Evolutionary conservation across 768 basidiomycete species (phyloP).

Genomic region (Auricularia sp.): DNA sequence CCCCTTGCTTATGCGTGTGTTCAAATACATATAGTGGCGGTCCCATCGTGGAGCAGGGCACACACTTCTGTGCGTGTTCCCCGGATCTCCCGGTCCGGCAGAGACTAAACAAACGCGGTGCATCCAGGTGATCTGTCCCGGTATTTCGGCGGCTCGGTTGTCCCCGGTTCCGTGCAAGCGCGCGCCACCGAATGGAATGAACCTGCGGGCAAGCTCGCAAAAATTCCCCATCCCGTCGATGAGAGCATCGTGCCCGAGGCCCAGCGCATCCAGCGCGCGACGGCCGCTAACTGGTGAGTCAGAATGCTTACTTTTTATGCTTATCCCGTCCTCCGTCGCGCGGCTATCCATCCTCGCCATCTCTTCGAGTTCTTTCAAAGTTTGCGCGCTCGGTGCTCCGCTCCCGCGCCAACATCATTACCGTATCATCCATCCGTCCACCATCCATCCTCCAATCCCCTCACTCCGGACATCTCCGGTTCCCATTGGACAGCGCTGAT

Average conservation of each 20-base stretch:
- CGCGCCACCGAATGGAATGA: constrained; percentile 92
- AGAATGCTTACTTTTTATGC: too few species aligned
- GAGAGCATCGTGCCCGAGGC: constrained; percentile 76
- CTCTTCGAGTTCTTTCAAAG: too few species aligned
- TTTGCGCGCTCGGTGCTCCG: too few species aligned
- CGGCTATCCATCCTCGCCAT: too few species aligned
- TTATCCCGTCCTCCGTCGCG: too few species aligned
- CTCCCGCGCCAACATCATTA: too few species aligned
- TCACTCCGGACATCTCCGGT: not conserved
- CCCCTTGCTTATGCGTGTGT: not conserved
- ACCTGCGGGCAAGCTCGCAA: constrained; percentile 72
- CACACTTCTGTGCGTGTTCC: constrained; percentile 64
- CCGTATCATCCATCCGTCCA: too few species aligned
- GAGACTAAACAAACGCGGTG: not conserved
- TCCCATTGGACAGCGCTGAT: not conserved
- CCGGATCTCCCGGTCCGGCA: not conserved
- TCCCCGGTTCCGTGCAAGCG: constrained; percentile 67
- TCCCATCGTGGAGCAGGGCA: constrained; percentile 84
- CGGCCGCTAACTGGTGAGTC: constrained; percentile 73
- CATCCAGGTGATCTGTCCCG: constrained; percentile 63
- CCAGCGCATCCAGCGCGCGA: constrained; percentile 89
- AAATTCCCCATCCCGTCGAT: constrained; percentile 54
- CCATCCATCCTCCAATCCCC: too few species aligned
- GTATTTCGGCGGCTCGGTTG: constrained; percentile 94
- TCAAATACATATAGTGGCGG: constrained; percentile 41